Evolutionary conservation across 768 basidiomycete species (phyloP), one percentile per base, ranked within the genome.

Genomic region (Suillus subalutaceus): DNA sequence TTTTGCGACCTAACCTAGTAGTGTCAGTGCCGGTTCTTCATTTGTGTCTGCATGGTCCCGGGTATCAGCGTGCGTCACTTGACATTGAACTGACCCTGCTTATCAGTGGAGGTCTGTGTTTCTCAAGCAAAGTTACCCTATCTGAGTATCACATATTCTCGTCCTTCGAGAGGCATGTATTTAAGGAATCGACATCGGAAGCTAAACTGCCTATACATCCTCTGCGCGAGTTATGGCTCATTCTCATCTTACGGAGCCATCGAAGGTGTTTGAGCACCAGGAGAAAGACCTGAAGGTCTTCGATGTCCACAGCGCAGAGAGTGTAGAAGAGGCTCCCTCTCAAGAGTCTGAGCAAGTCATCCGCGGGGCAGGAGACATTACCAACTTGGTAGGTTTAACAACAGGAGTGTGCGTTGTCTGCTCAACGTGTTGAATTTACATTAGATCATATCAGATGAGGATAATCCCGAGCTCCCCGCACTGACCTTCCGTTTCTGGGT

Each of bases 401-500:
- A 32, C 30, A 35, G 30, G 13, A 23, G 43, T 6, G 37, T 37
- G 18, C 7, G 15, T 52, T 30, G 35, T 40, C 23, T 15, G 15
- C 56, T 40, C 26, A 26, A 32, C 15, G 10, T 18, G 4, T 30
- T 43, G 18, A 32, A n/a, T 32, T 56, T 57, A 16, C 37, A 26
- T 13, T 18, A 84, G 84, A 79, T 86, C 64, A 78, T 86, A 55
- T 83, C 84, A 2, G 75, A 81, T 2, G 75, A 81, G 48, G 85
- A 87, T 69, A 82, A 86, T 69, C 83, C 86, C 0, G 76, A 77
- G 0, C 76, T 85, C 0, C 83, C 83, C 2, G 80, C 80, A 13
- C 71, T 84, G 63, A 86, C 86, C 1, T 84, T 86, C 72, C 81
- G 85, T 9, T 75, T 80, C 3, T 69, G 83, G 37, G 79, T 87